Evolutionary conservation across 305 asterid genomes (phyloP).

Genomic region (Nicotiana rustica): DNA sequence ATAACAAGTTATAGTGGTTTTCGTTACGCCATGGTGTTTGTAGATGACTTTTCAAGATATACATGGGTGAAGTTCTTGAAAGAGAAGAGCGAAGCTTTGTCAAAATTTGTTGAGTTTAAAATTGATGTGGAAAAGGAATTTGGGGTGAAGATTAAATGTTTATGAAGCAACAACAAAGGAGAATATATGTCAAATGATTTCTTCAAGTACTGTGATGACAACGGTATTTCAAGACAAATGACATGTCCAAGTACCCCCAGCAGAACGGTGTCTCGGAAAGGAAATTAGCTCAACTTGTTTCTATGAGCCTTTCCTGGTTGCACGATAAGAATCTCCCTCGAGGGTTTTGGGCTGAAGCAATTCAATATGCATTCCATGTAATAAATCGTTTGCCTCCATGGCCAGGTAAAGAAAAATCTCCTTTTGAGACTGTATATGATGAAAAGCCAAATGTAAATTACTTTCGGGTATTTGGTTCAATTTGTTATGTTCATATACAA

Average conservation of each 20-base stretch:
- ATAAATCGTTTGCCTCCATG: constrained; percentile 37
- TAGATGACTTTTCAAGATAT: background rate
- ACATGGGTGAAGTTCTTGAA: constrained; percentile 28
- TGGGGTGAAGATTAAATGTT: background rate
- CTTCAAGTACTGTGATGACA: background rate
- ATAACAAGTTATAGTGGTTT: background rate
- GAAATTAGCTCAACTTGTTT: constrained; percentile 25
- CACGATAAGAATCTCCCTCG: constrained; percentile 35
- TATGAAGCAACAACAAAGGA: constrained; percentile 17
- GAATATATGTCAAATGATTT: constrained; percentile 21
- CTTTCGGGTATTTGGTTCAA: no score
- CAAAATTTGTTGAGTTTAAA: background rate
- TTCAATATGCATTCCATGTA: constrained; percentile 22
- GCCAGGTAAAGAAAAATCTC: constrained; percentile 32
- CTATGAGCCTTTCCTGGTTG: constrained; percentile 23
- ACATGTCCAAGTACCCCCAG: background rate
- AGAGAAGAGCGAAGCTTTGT: background rate
- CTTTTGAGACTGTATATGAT: constrained; percentile 29
- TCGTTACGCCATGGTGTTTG: background rate
- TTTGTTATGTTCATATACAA: no score
- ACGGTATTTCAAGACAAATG: constrained; percentile 20
- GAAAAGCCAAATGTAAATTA: no score
- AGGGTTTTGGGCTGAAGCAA: constrained; percentile 33
- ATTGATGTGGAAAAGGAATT: background rate
- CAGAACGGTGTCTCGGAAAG: background rate